Conservation (phyloP, 2,329 filamentous ascomycete genomes). For the Aspergillus japonicus region DNA sequence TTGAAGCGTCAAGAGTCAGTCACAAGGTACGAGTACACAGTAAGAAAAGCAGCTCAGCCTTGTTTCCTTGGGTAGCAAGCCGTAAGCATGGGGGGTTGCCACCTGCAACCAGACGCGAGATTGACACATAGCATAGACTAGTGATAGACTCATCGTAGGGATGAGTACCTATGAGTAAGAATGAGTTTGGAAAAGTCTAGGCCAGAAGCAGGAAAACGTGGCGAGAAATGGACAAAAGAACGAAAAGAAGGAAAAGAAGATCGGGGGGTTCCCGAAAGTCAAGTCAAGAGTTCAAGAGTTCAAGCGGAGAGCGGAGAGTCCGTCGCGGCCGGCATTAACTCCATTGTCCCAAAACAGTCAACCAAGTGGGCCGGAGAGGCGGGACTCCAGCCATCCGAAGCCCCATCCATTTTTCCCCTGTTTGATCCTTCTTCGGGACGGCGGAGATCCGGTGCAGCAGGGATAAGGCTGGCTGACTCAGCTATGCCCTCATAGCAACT, state of each 20-base stretch:
- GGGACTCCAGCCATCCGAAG: conserved; percentile 19
- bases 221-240: not conserved
- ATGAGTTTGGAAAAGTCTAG: not conserved
- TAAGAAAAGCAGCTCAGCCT: not conserved
- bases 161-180: not conserved
- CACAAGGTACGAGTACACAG: not conserved
- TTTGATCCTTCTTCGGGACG: conserved; percentile 14
- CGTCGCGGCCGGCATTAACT: no score
- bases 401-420: conserved; percentile 4
- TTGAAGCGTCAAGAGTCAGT: not conserved
- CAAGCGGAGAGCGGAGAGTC: not conserved
- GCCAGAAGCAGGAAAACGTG: not conserved
- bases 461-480: not conserved
- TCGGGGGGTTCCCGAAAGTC: no score
- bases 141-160: not conserved
- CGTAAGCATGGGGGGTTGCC: not conserved
- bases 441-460: conserved; percentile 6
- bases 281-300: no score
- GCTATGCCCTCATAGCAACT: not conserved
- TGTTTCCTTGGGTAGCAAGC: not conserved
- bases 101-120: not conserved
- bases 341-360: not conserved
- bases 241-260: not conserved
- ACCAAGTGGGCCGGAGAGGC: conserved; percentile 13
- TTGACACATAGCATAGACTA: not conserved